Base-by-base conservation (phyloP, 1,284 basidiomycete species). In the Pholiota adiposa region DNA sequence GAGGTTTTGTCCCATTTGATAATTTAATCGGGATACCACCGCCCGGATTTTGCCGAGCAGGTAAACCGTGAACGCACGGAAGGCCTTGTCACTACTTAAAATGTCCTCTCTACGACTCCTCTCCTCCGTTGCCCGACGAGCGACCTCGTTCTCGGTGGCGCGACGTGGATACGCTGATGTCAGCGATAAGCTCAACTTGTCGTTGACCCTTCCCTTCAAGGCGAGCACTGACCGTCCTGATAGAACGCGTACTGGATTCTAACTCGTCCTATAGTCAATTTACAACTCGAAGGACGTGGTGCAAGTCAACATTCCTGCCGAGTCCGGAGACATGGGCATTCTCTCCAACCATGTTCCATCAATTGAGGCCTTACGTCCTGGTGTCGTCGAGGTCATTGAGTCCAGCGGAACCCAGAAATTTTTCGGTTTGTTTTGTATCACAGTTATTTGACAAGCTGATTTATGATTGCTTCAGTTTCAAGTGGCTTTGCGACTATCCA, bases 401-500 rank as follows among this genome's bases (percentile, higher is more conserved):
- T 80, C 86, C 19, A 82, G 80, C 59, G 75, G 82, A 50, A 85
- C 89, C 60, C 96, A 96, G 85, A 98, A 97, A 82, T 98, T 90
- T 90, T 98, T 97, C 73, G 92, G 96, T 97, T 38, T 12, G 75
- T n/a, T 43, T 25, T 34, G 33, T 34, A 52, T 31, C 14, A 34
- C 18, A 18, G 29, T 51, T 25, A 12, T 41, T 7, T 2, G 25
- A 9, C 12, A 34, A 31, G 21, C 44, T 31, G 33, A 31, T 56
- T 21, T 16, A 54, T 40, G 19, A 4, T n/a, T n/a, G 7, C 40
- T 58, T 0, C 60, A 98, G 97, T 95, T 56, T 98, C 97, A 60
- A 92, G 94, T 65, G 97, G 97, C 61, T 98, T 99, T 74, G 97
- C 97, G 58, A 98, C 93, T 61, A 94, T 99, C 53, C 97, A 99